Percentiles rank a stretch among this genome's conserved stretches.
phyloP scores from a whole-genome alignment of 163 green algal species.

The Chlorella variabilis region DNA sequence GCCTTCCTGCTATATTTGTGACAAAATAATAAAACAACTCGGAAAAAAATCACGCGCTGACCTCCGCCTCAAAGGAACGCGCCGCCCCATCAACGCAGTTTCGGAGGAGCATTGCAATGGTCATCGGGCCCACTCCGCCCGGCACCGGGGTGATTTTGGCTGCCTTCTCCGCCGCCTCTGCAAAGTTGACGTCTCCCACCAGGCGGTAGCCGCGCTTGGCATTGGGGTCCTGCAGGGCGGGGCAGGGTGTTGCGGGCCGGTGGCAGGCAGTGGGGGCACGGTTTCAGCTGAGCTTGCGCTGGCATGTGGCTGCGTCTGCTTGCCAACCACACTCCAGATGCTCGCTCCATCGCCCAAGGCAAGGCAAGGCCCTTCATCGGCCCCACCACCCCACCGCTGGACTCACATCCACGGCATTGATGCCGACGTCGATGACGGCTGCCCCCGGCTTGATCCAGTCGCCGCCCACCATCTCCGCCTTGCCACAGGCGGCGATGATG shows the following conservation, averaged over 20 bases:
- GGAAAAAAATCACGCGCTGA: not conserved
- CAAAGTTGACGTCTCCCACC: conserved; percentile 82
- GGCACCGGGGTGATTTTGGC: conserved; percentile 80
- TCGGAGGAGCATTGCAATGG: conserved; percentile 95
- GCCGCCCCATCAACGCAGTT: conserved; percentile 82
- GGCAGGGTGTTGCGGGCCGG: not conserved
- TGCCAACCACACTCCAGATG: too few species aligned
- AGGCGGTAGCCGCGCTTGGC: conserved; percentile 85
- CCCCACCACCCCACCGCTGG: not conserved
- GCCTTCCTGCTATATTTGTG: too few species aligned
- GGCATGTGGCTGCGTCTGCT: too few species aligned
- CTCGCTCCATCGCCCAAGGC: not conserved
- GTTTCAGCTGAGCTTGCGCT: too few species aligned
- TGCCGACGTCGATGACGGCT: conserved; percentile 97
- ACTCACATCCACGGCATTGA: conserved; percentile 88
- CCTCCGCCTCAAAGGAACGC: conserved; percentile 13
- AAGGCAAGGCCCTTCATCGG: not conserved
- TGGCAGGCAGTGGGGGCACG: not conserved
- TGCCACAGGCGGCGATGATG: conserved; percentile 91
- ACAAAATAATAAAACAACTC: too few species aligned
- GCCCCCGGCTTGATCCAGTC: conserved; percentile 89
- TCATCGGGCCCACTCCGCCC: conserved; percentile 98
- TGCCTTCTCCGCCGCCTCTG: conserved; percentile 56
- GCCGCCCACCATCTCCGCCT: conserved; percentile 83
- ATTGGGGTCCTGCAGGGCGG: conserved; percentile 62